phyloP scores from a whole-genome alignment of 306 rosid species.

The Morella rubra region DNA sequence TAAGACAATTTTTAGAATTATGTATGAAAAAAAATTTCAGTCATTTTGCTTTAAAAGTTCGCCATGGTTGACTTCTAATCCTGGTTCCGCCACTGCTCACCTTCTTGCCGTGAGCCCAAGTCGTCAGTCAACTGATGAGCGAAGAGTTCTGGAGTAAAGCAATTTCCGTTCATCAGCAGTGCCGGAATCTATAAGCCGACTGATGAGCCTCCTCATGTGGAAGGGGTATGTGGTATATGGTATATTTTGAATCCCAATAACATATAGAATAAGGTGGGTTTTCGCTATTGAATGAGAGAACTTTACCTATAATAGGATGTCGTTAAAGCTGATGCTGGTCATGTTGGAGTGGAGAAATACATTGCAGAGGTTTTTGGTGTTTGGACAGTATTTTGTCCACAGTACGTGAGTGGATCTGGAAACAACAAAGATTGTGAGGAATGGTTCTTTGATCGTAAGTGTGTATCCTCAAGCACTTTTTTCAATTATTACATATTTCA shows the following conservation, averaged over 20 bases:
- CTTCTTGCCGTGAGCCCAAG: no score
- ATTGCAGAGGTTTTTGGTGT: constrained; percentile 58
- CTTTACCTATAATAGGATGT: constrained; percentile 48
- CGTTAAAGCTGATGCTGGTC: constrained; percentile 85
- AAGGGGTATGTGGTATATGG: constrained; percentile 85
- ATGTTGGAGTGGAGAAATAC: constrained; percentile 86
- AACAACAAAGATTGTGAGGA: constrained; percentile 97
- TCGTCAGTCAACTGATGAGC: no score
- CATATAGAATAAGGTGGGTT: neutral
- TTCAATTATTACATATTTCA: neutral
- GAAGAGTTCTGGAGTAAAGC: constrained; percentile 79
- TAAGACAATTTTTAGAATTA: no score
- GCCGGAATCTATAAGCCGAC: constrained; percentile 90
- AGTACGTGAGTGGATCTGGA: constrained; percentile 89
- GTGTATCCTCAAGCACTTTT: neutral
- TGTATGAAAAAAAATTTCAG: no score
- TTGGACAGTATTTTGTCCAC: constrained; percentile 87
- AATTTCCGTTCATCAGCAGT: constrained; percentile 86
- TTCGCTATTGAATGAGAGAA: constrained; percentile 16
- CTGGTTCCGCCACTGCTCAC: no score
- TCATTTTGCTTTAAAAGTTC: no score
- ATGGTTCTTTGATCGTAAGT: constrained; percentile 94
- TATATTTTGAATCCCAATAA: constrained; percentile 8
- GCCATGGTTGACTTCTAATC: no score
- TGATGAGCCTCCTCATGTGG: constrained; percentile 94